Evolutionary conservation across 371 early-diverging fungal species (phyloP), one percentile per base, ranked within the genome.

Genomic region (Cokeromyces recurvatus): DNA sequence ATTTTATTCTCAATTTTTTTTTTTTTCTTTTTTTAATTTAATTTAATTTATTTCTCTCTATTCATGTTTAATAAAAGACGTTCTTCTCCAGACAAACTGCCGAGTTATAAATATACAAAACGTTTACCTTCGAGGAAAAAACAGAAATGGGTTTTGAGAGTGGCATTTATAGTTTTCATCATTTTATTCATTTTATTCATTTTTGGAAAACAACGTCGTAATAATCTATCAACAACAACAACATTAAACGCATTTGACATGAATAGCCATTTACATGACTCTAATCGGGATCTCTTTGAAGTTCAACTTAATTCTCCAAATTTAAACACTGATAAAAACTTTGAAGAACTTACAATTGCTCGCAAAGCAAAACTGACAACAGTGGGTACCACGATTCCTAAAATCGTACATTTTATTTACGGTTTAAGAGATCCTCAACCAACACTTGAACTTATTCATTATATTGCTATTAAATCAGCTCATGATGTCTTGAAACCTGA

Each of bases 401-500:
- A 74, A 31, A 71, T 78, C 17, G 71, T 75, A 16, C 75, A 74
- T 48, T 78, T 78, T 43, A 62, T 78, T 4, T 71, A 75, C 44
- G 78, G 76, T 14, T 38, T 78, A 22, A 48, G 57, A 35, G 67
- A 60, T 21, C 66, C 64, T 8, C 57, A 67, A 6, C 75, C 78
- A 0, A 55, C 60, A 0, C 58, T 79, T 10, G 73, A 71, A 25
- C 31, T 79, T 15, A 61, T 75, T 31, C 72, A 79, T 20, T 79
- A 79, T 41, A 53, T 73, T 3, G 68, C 72, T 43, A 77, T 79
- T 56, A 73, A 73, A 43, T 58, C 75, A 25, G 77, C 80, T 0
- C 74, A 75, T 34, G 74, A 77, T 32, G 45, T 60, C 11, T 19
- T 77, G 3, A 48, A 64, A 22, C 80, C 80, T 11, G 68, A 67